Conservation (phyloP, 2,329 filamentous ascomycete species). For the Aspergillus bombycis region DNA sequence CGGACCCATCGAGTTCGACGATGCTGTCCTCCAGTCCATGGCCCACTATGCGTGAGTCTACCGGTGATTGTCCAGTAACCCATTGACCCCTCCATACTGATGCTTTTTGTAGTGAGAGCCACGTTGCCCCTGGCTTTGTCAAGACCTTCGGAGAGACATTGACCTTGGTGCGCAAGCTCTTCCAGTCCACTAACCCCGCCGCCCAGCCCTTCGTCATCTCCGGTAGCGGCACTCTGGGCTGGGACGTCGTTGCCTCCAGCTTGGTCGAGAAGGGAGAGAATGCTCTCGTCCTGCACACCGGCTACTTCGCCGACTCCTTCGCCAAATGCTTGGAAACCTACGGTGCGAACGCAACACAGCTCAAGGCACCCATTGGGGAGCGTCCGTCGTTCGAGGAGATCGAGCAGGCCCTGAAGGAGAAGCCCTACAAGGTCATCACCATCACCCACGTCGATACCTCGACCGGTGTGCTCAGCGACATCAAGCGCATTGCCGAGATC, state of each 20-base stretch:
- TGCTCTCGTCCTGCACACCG: conserved; percentile 89
- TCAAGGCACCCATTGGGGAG: conserved; percentile 86
- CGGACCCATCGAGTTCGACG: conserved; percentile 96
- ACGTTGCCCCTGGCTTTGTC: conserved; percentile 88
- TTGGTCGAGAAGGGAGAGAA: conserved; percentile 86
- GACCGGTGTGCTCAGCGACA: conserved; percentile 90
- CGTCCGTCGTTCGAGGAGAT: conserved; percentile 85
- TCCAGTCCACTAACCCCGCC: conserved; percentile 80
- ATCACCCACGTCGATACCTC: conserved; percentile 98
- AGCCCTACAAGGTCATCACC: conserved; percentile 91
- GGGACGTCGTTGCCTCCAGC: conserved; percentile 96
- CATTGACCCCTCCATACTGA: conserved; percentile 13
- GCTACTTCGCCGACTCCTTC: conserved; percentile 96
- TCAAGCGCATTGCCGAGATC: conserved; percentile 79
- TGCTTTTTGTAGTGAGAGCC: conserved; percentile 74
- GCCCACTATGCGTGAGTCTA: conserved; percentile 70
- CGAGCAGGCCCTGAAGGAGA: conserved; percentile 83
- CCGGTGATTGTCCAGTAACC: conserved; percentile 10
- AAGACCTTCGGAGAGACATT: conserved; percentile 88
- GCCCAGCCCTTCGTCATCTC: conserved; percentile 92
- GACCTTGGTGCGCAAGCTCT: conserved; percentile 84
- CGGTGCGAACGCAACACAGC: conserved; percentile 83
- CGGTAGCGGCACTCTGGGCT: conserved; percentile 92
- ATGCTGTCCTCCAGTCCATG: conserved; percentile 94
- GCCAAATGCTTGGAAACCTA: conserved; percentile 90